phyloP scores from a whole-genome alignment of 768 basidiomycete species.

The Boletus vinaceobasis region DNA sequence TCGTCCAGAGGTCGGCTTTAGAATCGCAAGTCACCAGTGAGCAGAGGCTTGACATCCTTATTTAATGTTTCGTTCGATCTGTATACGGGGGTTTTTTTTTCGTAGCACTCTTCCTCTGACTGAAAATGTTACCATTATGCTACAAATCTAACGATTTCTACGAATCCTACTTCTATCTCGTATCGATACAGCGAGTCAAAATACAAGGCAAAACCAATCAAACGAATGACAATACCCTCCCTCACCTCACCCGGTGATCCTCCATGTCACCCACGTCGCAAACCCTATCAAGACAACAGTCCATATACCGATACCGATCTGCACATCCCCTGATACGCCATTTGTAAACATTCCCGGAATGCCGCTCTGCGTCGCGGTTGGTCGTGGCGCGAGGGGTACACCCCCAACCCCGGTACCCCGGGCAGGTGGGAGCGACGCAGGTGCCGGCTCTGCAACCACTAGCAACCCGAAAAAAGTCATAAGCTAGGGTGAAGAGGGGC shows the following conservation, averaged over 20 bases:
- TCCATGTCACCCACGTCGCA: conserved; percentile 20
- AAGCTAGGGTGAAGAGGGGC: not conserved
- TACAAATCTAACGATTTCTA: conserved; percentile 8
- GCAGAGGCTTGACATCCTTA: too few species aligned
- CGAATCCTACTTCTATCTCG: not conserved
- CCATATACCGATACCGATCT: conserved; percentile 19
- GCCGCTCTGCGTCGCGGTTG: conserved; percentile 12
- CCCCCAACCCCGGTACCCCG: conserved; percentile 26
- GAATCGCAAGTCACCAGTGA: not conserved
- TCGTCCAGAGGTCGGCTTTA: too few species aligned
- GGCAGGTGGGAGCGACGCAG: conserved; percentile 28
- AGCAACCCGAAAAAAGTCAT: not conserved
- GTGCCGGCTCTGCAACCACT: conserved; percentile 43
- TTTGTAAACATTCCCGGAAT: conserved; percentile 8
- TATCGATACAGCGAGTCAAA: conserved; percentile 3
- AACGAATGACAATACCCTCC: too few species aligned
- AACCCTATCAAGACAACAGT: conserved; percentile 6
- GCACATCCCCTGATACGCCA: conserved; percentile 12
- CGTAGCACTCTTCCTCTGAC: too few species aligned
- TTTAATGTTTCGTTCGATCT: not conserved
- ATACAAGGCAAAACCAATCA: not conserved
- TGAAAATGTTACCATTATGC: not conserved
- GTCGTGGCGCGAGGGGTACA: conserved; percentile 27
- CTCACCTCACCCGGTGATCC: conserved; percentile 8
- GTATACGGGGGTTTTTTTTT: not conserved